These are phyloP conservation scores for Coffea eugenioides DNA, from an alignment of 257 asterid genomes.

Conservation along the genomic window DNA sequence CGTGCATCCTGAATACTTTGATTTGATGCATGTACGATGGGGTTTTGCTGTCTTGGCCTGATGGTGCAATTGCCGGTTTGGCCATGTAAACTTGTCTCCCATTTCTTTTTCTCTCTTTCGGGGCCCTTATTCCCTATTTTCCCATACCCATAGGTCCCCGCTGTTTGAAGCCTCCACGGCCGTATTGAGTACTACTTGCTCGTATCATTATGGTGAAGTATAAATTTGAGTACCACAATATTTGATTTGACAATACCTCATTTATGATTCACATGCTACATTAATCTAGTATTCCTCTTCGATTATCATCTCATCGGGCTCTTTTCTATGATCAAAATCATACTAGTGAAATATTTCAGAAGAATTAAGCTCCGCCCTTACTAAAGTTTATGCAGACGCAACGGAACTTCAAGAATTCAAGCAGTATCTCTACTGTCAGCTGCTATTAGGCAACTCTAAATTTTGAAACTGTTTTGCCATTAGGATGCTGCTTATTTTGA, in stretches of 20 bases:
- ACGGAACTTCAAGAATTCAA: too few relatives aligned
- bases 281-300: neutral
- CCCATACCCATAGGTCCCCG: slow-evolving; percentile 23
- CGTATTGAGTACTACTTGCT: slow-evolving; percentile 4
- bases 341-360: too few relatives aligned
- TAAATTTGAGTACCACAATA: slow-evolving; percentile 14
- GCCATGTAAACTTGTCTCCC: slow-evolving; percentile 52
- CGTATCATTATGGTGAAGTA: neutral
- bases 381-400: neutral
- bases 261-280: neutral
- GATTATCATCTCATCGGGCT: too few relatives aligned
- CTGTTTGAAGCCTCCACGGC: slow-evolving; percentile 6
- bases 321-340: too few relatives aligned
- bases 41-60: slow-evolving; percentile 27
- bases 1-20: neutral
- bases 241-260: slow-evolving; percentile 7
- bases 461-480: too few relatives aligned
- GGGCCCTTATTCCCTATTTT: slow-evolving; percentile 21
- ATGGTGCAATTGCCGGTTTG: slow-evolving; percentile 45
- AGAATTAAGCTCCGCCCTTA: neutral
- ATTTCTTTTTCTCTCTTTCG: neutral
- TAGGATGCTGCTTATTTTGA: too few relatives aligned
- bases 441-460: too few relatives aligned
- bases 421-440: too few relatives aligned
- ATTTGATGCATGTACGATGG: slow-evolving; percentile 9